Conservation (phyloP, 768 basidiomycete species). For the Exidia glandulosa region DNA sequence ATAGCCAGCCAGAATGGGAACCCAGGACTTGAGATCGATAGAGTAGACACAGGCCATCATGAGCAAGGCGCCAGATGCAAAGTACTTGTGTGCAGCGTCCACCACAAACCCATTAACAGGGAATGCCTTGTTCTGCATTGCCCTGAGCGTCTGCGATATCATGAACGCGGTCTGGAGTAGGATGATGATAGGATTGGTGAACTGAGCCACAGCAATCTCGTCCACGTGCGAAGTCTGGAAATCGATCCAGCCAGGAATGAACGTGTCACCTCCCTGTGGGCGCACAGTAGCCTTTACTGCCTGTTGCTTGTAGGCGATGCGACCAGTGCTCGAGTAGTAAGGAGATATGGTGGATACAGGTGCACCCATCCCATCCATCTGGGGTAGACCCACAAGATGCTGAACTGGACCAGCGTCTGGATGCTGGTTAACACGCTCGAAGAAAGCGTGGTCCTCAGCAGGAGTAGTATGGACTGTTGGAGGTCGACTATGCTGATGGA, state of each 20-base stretch:
- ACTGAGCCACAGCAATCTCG: too few species aligned
- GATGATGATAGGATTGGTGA: not conserved
- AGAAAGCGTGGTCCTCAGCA: too few species aligned
- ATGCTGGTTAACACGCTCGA: not conserved
- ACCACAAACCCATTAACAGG: not conserved
- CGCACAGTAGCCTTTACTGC: too few species aligned
- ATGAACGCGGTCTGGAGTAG: not conserved
- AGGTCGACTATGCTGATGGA: not conserved
- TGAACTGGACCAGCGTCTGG: not conserved
- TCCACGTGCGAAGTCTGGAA: too few species aligned
- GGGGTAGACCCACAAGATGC: not conserved
- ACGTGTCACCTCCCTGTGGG: too few species aligned
- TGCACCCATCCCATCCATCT: not conserved
- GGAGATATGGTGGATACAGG: not conserved
- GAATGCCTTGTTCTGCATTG: not conserved
- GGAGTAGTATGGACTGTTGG: not conserved
- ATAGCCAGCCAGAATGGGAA: not conserved
- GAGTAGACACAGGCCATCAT: not conserved
- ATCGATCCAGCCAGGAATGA: too few species aligned
- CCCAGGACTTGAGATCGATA: not conserved
- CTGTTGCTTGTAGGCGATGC: too few species aligned
- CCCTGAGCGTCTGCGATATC: not conserved
- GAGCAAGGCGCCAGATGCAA: not conserved
- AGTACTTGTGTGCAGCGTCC: not conserved
- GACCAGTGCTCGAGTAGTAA: not conserved